Percentiles rank a stretch among this genome's conserved stretches.
Evolutionary conservation across 2,329 filamentous ascomycete species (phyloP).

Genomic region (Fusarium illudens): DNA sequence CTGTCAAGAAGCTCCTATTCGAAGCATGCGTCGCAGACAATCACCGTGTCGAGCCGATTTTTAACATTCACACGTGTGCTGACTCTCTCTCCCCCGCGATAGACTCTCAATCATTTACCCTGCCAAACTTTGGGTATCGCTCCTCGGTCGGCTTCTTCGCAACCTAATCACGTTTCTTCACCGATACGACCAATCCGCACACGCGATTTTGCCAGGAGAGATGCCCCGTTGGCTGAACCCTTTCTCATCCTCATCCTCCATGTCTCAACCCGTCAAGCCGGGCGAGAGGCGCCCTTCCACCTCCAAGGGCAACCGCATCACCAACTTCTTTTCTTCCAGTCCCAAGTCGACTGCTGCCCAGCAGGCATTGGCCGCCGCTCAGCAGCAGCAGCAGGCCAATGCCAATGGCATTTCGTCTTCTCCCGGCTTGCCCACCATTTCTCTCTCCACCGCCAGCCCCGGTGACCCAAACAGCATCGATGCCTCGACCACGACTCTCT

Average conservation of each 20-base stretch:
- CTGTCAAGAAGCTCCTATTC: constrained; percentile 17
- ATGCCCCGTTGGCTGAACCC: constrained; percentile 70
- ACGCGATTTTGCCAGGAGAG: constrained; percentile 46
- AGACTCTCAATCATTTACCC: constrained; percentile 9
- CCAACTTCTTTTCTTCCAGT: constrained; percentile 83
- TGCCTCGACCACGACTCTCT: constrained; percentile 78
- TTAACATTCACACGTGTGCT: constrained; percentile 16
- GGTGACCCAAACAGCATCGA: constrained; percentile 78
- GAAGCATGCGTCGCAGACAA: constrained; percentile 26
- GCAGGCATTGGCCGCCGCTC: constrained; percentile 72
- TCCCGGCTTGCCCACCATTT: constrained; percentile 87
- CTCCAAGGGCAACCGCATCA: constrained; percentile 78
- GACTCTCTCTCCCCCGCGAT: constrained; percentile 19
- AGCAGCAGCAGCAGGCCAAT: constrained; percentile 64
- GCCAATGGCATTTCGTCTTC: constrained; percentile 73
- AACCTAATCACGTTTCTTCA: constrained; percentile 13
- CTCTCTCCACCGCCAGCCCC: constrained; percentile 83
- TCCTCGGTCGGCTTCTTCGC: constrained; percentile 12
- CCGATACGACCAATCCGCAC: constrained; percentile 4
- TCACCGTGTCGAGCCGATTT: constrained; percentile 8
- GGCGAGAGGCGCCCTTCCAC: constrained; percentile 67
- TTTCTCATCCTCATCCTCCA: constrained; percentile 61
- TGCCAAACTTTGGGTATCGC: constrained; percentile 1
- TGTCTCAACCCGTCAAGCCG: constrained; percentile 58
- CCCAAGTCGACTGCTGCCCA: constrained; percentile 76